Evolutionary conservation across 208 protist genomes (phyloP), one percentile per base, ranked within the genome.

Genomic region (Wallacemonas collosoma): DNA sequence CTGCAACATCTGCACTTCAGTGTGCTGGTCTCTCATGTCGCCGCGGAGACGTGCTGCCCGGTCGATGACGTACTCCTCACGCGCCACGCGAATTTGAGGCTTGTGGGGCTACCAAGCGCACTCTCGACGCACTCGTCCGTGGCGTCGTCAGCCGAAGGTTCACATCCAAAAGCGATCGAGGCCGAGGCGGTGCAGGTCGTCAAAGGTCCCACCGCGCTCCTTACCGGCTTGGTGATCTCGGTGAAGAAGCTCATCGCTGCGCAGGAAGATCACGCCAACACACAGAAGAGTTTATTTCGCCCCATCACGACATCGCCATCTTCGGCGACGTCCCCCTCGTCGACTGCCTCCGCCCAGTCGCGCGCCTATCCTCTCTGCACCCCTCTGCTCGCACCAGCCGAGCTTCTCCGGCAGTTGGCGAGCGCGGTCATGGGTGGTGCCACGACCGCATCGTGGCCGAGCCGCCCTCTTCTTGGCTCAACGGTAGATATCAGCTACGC

Each of bases 401-500:
- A 66, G 67, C 6, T 56, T 12, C 65, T 81, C 11, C 66, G 71
- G 11, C 44, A 68, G 9, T 67, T 81, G 9, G 57, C 76, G 43
- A 36, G 38, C 9, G 55, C 50, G 4, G 50, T 68, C 14, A 63
- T 50, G 15, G 35, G 35, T 15, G 48, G 64, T 50, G 65, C 41
- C 15, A 48, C 50, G 36, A 75, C 70, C 11, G 45, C 39, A 2
- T n/a, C 45, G 35, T 58, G 53, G 54, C 69, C 75, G 38, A 7
- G 26, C 45, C 47, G 60, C 11, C 70, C 78, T 4, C 44, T 83
- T 8, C 70, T 76, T n/a, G 68, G 51, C 38, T 48, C 70, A 5
- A 83, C 62, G 3, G 45, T 57, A 26, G 61, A 63, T 47, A 36
- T 73, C 36, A 66, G 36, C 58, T 75, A 74, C 69, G 72, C 67